A percentile compares a stretch with the other conserved stretches of the same genome.
Conservation (phyloP, 108 stramenopile genomes). For the Cyclostephanos tholiformis region DNA sequence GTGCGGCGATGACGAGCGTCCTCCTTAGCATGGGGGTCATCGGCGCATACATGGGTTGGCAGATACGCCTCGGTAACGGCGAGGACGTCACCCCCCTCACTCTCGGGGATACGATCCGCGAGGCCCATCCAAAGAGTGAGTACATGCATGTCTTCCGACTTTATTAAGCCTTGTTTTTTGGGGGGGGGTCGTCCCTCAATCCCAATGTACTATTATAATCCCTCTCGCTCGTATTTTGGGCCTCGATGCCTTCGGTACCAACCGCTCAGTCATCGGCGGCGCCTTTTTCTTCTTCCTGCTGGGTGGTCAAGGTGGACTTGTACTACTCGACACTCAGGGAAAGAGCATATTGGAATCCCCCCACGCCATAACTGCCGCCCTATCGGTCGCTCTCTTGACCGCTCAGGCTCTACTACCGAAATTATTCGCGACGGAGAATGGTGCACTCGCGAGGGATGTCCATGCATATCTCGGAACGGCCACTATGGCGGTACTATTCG, state of each 20-base stretch:
- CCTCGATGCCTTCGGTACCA: not conserved
- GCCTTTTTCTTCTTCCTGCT: conserved; percentile 60
- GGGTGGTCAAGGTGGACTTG: conserved; percentile 61
- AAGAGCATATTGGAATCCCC: conserved; percentile 44
- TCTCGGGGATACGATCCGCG: conserved; percentile 59
- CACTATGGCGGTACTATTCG: conserved; percentile 53
- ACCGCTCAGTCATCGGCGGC: conserved; percentile 17
- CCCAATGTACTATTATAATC: too few species aligned
- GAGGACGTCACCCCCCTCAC: conserved; percentile 48
- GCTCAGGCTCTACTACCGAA: conserved; percentile 51
- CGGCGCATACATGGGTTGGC: conserved; percentile 58
- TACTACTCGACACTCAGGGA: conserved; percentile 49
- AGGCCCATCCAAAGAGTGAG: conserved; percentile 55
- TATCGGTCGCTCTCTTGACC: conserved; percentile 29
- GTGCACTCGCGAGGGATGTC: conserved; percentile 36
- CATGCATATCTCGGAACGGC: conserved; percentile 60
- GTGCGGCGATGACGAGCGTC: conserved; percentile 50
- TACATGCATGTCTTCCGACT: not conserved
- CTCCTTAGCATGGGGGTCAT: conserved; percentile 51
- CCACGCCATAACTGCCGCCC: conserved; percentile 51
- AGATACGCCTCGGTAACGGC: conserved; percentile 55
- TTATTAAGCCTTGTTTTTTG: too few species aligned
- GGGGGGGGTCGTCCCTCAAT: not conserved
- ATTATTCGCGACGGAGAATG: conserved; percentile 14
- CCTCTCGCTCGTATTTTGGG: conserved; percentile 19